phyloP scores from a whole-genome alignment of 208 protist genomes.

The Leishmania turanica region DNA sequence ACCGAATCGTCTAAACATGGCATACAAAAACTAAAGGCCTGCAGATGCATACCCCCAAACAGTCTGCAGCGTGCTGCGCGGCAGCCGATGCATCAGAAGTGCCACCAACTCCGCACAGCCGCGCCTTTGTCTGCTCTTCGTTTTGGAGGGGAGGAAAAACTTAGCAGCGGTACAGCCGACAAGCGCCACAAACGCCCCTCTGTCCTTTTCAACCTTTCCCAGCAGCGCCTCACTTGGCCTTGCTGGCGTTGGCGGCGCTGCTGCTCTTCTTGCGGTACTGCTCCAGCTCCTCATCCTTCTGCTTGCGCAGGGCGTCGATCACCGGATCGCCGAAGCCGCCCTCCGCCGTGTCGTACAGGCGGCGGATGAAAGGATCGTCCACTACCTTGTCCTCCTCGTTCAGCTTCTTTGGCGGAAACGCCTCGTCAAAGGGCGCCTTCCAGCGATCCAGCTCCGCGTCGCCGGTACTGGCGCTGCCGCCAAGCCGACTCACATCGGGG shows the following conservation, averaged over 20 bases:
- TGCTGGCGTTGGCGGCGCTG: conserved; percentile 13
- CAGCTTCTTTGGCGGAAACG: conserved; percentile 59
- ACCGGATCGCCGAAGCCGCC: conserved; percentile 77
- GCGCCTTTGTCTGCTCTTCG: neutral
- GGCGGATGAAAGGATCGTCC: conserved; percentile 67
- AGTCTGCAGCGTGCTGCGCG: neutral
- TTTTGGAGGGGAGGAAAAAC: neutral
- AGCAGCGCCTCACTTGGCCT: neutral
- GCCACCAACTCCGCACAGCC: neutral
- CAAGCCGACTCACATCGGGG: conserved; percentile 39
- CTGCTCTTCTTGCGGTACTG: conserved; percentile 62
- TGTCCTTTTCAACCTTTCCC: neutral
- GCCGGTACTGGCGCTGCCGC: conserved; percentile 44
- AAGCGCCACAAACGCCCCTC: neutral
- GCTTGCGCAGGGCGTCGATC: conserved; percentile 79
- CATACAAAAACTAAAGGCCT: neutral
- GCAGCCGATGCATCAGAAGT: neutral
- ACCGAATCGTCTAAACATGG: neutral
- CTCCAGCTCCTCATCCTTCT: conserved; percentile 92
- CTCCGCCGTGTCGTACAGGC: conserved; percentile 66
- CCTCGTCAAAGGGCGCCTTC: conserved; percentile 74
- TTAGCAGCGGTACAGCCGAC: neutral
- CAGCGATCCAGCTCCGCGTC: conserved; percentile 84
- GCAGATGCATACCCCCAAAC: neutral
- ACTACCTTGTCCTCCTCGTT: conserved; percentile 39